These are phyloP conservation scores for Tilletia indica DNA, from an alignment of 1,284 basidiomycete species.

Conservation along the genomic window DNA sequence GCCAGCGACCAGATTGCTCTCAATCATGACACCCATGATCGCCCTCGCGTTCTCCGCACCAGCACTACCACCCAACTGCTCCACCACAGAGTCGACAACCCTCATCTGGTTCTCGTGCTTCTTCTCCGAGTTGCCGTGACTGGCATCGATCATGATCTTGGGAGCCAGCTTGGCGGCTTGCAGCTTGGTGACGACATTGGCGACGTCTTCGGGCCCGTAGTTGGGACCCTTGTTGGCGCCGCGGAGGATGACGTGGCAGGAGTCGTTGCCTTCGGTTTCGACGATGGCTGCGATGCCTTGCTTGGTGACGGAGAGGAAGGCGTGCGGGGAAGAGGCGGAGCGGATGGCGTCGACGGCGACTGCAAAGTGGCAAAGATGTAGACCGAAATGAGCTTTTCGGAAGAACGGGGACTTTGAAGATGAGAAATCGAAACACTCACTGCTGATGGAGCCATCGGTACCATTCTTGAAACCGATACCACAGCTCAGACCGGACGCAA, in stretches of 20 bases:
- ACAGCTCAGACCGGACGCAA: slow-evolving; percentile 82
- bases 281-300: slow-evolving; percentile 65
- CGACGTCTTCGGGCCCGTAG: slow-evolving; percentile 44
- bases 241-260: slow-evolving; percentile 54
- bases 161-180: slow-evolving; percentile 34
- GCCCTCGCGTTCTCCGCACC: slow-evolving; percentile 50
- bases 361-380: not conserved
- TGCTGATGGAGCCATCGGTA: slow-evolving; percentile 51
- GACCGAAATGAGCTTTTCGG: not conserved
- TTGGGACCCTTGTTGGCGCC: slow-evolving; percentile 54
- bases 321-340: slow-evolving; percentile 84
- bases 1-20: slow-evolving; percentile 81
- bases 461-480: slow-evolving; percentile 74
- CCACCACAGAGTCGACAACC: slow-evolving; percentile 62
- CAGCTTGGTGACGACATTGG: slow-evolving; percentile 35
- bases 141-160: slow-evolving; percentile 70
- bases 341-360: slow-evolving; percentile 92
- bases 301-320: slow-evolving; percentile 96
- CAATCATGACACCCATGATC: slow-evolving; percentile 97
- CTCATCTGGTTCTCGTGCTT: slow-evolving; percentile 64
- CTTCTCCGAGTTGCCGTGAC: slow-evolving; percentile 69
- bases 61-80: slow-evolving; percentile 30
- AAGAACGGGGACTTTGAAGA: not conserved
- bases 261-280: slow-evolving; percentile 53
- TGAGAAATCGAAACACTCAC: slow-evolving; percentile 32